A percentile compares a stretch with the other conserved stretches of the same genome.
Evolutionary conservation across 208 protist genomes (phyloP).

Genomic region (Wallacemonas sp.): DNA sequence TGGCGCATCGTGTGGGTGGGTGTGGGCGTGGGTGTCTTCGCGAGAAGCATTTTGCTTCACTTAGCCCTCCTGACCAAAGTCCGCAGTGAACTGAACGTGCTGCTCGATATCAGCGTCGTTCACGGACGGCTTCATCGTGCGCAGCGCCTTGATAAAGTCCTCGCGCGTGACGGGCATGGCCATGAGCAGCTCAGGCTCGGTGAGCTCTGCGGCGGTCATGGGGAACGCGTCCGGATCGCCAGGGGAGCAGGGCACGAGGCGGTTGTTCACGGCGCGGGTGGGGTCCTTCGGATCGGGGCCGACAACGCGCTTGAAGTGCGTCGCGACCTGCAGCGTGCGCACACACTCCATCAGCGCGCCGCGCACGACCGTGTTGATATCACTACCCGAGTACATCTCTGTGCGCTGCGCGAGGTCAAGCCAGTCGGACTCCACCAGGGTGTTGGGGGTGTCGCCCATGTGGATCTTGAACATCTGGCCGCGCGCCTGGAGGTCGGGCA

Average conservation of each 20-base stretch:
- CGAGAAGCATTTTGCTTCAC: too few species aligned
- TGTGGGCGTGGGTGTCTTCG: too few species aligned
- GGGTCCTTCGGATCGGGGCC: slow-evolving; percentile 82
- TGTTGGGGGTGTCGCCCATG: slow-evolving; percentile 93
- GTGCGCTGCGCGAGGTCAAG: slow-evolving; percentile 87
- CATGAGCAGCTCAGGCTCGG: slow-evolving; percentile 90
- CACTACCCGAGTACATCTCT: slow-evolving; percentile 95
- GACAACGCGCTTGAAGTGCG: slow-evolving; percentile 96
- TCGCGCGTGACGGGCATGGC: slow-evolving; percentile 86
- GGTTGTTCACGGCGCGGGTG: slow-evolving; percentile 67
- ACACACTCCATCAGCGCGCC: slow-evolving; percentile 98
- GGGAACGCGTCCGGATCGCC: slow-evolving; percentile 91
- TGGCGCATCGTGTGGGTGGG: too few species aligned
- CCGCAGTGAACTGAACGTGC: slow-evolving; percentile 94
- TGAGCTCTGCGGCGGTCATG: slow-evolving; percentile 93
- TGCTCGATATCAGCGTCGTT: slow-evolving; percentile 87
- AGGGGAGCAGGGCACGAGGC: slow-evolving; percentile 94
- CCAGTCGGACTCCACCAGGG: slow-evolving; percentile 88
- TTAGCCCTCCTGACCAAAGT: slow-evolving; percentile 97
- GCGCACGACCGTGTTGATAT: slow-evolving; percentile 96
- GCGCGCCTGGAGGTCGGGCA: slow-evolving; percentile 88
- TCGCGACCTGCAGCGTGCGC: slow-evolving; percentile 96
- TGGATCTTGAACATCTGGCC: slow-evolving; percentile 96
- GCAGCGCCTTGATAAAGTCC: slow-evolving; percentile 94
- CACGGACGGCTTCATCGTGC: slow-evolving; percentile 89